Conservation (phyloP, 2,329 filamentous ascomycete genomes). For the Cyclaneusma minus region DNA sequence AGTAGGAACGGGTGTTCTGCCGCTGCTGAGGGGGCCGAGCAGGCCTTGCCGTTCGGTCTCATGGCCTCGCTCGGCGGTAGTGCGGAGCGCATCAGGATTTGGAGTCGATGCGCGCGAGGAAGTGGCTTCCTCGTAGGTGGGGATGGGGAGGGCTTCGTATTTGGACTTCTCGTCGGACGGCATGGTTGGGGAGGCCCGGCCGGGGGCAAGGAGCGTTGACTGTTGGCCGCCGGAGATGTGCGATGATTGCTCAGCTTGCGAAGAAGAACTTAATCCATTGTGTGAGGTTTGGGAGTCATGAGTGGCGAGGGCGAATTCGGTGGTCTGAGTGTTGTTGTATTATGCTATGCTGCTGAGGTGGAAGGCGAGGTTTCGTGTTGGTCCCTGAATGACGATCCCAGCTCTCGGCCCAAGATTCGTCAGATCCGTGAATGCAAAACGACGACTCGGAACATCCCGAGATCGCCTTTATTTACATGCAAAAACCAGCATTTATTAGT, state of each 20-base stretch:
- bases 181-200: constrained; percentile 19
- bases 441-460: no score
- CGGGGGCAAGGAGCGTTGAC: neutral
- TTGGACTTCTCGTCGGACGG: constrained; percentile 35
- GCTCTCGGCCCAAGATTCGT: no score
- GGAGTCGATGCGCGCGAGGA: constrained; percentile 42
- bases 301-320: neutral
- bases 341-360: no score
- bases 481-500: no score
- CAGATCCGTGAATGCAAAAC: no score
- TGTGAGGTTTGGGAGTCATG: neutral
- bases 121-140: constrained; percentile 69
- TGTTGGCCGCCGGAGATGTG: neutral
- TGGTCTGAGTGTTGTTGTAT: neutral
- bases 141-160: constrained; percentile 56
- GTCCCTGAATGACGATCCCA: no score
- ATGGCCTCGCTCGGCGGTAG: constrained; percentile 45
- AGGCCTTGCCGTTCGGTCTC: constrained; percentile 68
- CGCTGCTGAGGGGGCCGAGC: constrained; percentile 35
- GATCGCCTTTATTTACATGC: no score
- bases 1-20: constrained; percentile 21
- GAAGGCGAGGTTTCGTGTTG: no score
- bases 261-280: neutral
- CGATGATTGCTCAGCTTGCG: no score
- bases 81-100: constrained; percentile 44